phyloP scores from a whole-genome alignment of 2,329 filamentous ascomycete genomes.

The Pseudonectria buxi region DNA sequence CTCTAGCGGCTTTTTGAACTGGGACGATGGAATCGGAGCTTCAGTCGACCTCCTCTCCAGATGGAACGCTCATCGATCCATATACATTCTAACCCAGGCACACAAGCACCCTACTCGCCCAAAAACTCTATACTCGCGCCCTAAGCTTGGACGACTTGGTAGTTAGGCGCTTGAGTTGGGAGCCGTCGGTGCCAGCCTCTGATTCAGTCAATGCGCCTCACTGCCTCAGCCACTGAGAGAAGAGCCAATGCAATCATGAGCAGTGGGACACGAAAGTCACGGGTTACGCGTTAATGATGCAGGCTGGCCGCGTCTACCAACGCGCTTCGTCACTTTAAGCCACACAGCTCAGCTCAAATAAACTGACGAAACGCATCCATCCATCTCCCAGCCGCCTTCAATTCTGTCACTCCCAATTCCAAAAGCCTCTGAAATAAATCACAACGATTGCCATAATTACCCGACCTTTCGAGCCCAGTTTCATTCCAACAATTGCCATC shows the following conservation, averaged over 20 bases:
- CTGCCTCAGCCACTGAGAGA: slow-evolving; percentile 10
- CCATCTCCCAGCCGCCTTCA: background rate
- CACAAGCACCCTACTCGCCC: too few relatives aligned
- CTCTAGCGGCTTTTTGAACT: too few relatives aligned
- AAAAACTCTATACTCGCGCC: too few relatives aligned
- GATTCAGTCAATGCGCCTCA: background rate
- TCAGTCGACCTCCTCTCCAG: too few relatives aligned
- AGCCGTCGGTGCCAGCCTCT: too few relatives aligned
- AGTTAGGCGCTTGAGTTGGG: too few relatives aligned
- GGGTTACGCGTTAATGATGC: slow-evolving; percentile 15
- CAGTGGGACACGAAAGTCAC: slow-evolving; percentile 17
- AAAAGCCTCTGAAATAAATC: background rate
- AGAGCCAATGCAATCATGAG: slow-evolving; percentile 3
- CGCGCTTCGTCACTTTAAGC: slow-evolving; percentile 13
- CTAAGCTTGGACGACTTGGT: too few relatives aligned
- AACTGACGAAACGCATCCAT: background rate
- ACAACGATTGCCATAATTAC: background rate
- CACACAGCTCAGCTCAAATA: slow-evolving; percentile 4
- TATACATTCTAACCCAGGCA: too few relatives aligned
- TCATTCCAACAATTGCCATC: slow-evolving; percentile 3
- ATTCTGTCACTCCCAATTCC: too few relatives aligned
- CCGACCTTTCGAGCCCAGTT: slow-evolving; percentile 12
- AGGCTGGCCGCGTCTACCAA: slow-evolving; percentile 14
- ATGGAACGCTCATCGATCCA: too few relatives aligned
- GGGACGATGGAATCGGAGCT: too few relatives aligned